Evolutionary conservation across 352 stramenopile genomes (phyloP), one percentile per base, ranked within the genome.

Genomic region (Phytopythium cucurbitacearum): DNA sequence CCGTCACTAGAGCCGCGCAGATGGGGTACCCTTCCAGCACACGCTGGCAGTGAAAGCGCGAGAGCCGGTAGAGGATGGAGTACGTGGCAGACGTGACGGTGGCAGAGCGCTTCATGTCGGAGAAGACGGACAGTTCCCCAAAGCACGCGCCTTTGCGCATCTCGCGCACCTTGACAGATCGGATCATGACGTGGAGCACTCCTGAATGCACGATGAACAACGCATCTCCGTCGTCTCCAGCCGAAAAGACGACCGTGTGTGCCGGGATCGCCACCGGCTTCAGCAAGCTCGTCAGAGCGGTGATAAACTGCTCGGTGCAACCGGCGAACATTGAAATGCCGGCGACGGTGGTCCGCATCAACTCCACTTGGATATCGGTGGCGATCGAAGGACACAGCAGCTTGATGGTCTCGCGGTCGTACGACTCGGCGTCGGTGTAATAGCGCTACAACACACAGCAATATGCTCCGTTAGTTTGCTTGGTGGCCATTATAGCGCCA

Each of bases 161-260:
- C 47, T 92, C 80, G 4, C 82, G 82, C 1, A 92, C 71, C 12
- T 72, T 89, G 3, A 76, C 64, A 0, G 68, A 65, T 5, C 73
- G 73, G 39, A 89, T 67, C 39, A 87, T 63, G 1, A 89, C 69
- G 28, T 76, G 72, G 0, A 90, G 65, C 0, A 92, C 82, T 0
- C 80, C 82, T 0, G 82, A 84, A 35, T 90, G 68, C 13, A 92
- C 65, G 45, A 92, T 86, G 43, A 85, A 92, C 82, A 92, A 86
- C 7, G 77, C 76, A 33, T 90, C 79, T 5, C 81, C 81, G 5
- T 58, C 49, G 8, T 89, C 81, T 2, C 79, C 81, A 3, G 42
- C 63, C 41, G 73, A 58, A 35, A 89, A 92, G 0, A 92, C 53
- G 0, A 64, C 71, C 0, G 56, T 80, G 38, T 89, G 76, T 0